Base-by-base conservation (phyloP, 75 land plant genomes). In the Chamaecyparis obtusa region DNA sequence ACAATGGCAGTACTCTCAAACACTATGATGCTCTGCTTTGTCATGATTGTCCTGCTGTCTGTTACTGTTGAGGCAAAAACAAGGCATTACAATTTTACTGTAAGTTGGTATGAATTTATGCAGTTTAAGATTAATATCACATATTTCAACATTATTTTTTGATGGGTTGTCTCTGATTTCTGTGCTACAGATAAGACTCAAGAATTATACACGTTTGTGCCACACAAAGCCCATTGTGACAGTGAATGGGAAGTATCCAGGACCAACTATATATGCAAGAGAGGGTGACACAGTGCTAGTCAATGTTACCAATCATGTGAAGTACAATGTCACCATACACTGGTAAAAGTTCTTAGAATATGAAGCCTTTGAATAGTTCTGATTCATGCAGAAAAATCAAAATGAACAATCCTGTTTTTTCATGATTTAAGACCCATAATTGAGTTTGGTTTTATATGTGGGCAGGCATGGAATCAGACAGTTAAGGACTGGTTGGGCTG, bases 391-490 rank as follows among this genome's bases (percentile, higher is more conserved):
- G 75, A 71, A 71, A 10, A 9, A 27, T 71, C 5, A 0, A 71
- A 1, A 9, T 71, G 3, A 9, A 71, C 27, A 21, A 0, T 27
- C 32, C 30, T 32, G 76, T 33, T 10, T 74, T 33, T 74, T 10
- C 36, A 74, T 30, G 30, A 27, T 74, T 30, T 74, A 13, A 74
- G 76, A 14, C 36, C 32, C 11, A 74, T 74, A 10, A 33, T 74
- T 74, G 33, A 6, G 76, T 74, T 74, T 74, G n/a, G 11, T 43
- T 80, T 39, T 21, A 41, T 41, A 80, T 21, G 48, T 41, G 30
- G 44, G 39, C 49, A 94, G 95, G 95, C 95, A 94, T 90, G 95
- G 95, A 24, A 78, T 94, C 16, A 87, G 87, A 37, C 94, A 94
- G 77, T 13, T 88, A 0, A 77, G 89, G 27, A 86, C 94, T 19